Evolutionary conservation across 1,284 basidiomycete species (phyloP), one percentile per base, ranked within the genome.

Genomic region (Cutaneotrichosporon mucoides): DNA sequence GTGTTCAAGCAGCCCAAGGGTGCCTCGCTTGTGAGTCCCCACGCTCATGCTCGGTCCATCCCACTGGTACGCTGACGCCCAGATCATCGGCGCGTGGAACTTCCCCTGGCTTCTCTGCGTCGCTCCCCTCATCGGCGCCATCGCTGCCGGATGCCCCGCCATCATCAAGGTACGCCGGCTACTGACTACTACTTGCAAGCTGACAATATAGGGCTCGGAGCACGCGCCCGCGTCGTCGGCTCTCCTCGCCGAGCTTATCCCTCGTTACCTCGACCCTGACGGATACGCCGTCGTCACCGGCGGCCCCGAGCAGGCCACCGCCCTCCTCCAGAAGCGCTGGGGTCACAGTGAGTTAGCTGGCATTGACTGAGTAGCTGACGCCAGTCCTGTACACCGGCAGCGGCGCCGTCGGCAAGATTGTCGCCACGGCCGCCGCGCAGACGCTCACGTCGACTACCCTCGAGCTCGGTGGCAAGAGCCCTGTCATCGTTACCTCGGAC

Each of bases 381-480:
- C 82, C 69, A 82, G 88, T 73, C 51, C 62, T 87, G 81, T 89
- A 88, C 64, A 86, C 84, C 36, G 86, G 84, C 7, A 86, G 86
- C 49, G 84, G 85, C 54, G 81, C 81, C 15, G 86, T 96, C 5
- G 93, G 84, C 0, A 85, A 82, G 66, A 85, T 96, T 60, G 84
- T 97, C 9, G 86, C 88, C 8, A 78, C 82, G 0, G 92, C 93
- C 0, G 92, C 92, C 4, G 92, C 90, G 8, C 89, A 93, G 76
- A 85, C 87, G 56, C 79, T 96, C 15, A 91, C 91, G 0, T 91
- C 93, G 0, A 81, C 88, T 33, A 88, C 90, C 6, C 84, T 93
- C 48, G 92, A 79, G 64, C 82, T 89, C 7, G 88, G 88, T 36
- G 88, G 88, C 55, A 95, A 95, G 79, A 89, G 86, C 15, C 92